Percentiles rank a stretch among this genome's conserved stretches.
phyloP scores from a whole-genome alignment of 108 stramenopile genomes.

The Cyclotella kingstonii region DNA sequence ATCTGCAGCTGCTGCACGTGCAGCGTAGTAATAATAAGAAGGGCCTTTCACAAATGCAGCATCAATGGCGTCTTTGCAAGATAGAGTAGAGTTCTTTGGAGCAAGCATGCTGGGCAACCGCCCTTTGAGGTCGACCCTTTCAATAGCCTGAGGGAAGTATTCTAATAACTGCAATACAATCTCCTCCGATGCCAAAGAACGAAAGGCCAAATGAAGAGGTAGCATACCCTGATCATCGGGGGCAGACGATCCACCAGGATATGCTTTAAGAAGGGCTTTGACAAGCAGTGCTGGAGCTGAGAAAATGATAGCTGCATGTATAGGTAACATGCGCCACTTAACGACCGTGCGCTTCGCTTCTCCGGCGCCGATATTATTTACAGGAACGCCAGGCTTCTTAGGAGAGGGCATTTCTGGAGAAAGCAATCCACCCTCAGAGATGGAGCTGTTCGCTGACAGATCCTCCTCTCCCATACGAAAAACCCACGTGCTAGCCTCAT shows the following conservation, averaged over 20 bases:
- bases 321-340: conserved; percentile 72
- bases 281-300: conserved; percentile 53
- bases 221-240: conserved; percentile 81
- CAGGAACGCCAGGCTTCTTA: not conserved
- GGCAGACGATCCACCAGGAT: conserved; percentile 48
- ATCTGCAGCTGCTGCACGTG: conserved; percentile 26
- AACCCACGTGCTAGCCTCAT: conserved; percentile 74
- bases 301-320: conserved; percentile 75
- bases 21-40: conserved; percentile 31
- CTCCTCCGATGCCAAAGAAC: conserved; percentile 56
- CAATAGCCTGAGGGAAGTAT: conserved; percentile 68
- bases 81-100: conserved; percentile 18
- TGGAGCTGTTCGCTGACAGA: not conserved
- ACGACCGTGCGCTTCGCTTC: conserved; percentile 20
- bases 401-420: conserved; percentile 8
- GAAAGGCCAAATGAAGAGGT: conserved; percentile 70
- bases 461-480: conserved; percentile 3
- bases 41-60: conserved; percentile 36
- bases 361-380: conserved; percentile 9
- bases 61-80: conserved; percentile 25
- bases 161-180: conserved; percentile 64
- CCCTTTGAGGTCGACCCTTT: conserved; percentile 21
- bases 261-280: conserved; percentile 46
- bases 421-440: not conserved
- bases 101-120: conserved; percentile 27